These are phyloP conservation scores for Lepidium sativum DNA, from an alignment of 345 rosid species.

Conservation along the genomic window DNA sequence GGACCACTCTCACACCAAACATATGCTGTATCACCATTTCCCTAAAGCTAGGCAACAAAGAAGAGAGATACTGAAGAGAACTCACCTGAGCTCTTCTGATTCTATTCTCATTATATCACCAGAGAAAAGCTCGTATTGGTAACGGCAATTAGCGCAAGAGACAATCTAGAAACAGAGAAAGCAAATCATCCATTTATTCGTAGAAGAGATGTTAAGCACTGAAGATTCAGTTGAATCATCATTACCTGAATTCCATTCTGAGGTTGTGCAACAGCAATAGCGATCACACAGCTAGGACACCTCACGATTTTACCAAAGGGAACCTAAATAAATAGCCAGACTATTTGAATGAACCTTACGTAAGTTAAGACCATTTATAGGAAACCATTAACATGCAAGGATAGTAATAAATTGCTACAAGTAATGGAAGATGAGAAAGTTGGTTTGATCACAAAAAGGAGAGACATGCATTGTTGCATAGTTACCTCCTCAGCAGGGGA, in stretches of 20 bases:
- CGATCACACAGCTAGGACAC: constrained; percentile 78
- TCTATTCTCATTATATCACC: constrained; percentile 64
- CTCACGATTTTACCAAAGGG: constrained; percentile 91
- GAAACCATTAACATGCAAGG: not conserved
- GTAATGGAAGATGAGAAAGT: no score
- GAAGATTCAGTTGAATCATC: not conserved
- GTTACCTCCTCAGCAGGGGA: constrained; percentile 80
- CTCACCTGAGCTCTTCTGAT: constrained; percentile 91
- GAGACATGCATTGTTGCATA: not conserved
- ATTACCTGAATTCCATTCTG: constrained; percentile 85
- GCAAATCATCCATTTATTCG: not conserved
- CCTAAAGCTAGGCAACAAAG: not conserved
- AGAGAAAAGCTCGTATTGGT: constrained; percentile 88
- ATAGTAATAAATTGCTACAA: not conserved
- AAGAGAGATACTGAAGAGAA: constrained; percentile 16
- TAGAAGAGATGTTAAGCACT: not conserved
- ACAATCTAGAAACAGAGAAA: constrained; percentile 48
- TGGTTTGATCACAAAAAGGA: no score
- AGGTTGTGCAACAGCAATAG: constrained; percentile 82
- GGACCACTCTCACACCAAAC: not conserved
- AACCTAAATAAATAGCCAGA: constrained; percentile 37
- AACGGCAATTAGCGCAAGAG: constrained; percentile 80
- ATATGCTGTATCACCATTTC: not conserved
- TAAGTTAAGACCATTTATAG: not conserved
- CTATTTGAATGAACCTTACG: not conserved